Percentiles rank a stretch among this genome's conserved stretches.
Evolutionary conservation across 768 basidiomycete genomes (phyloP).

Genomic region (Boletus eberwhitei): DNA sequence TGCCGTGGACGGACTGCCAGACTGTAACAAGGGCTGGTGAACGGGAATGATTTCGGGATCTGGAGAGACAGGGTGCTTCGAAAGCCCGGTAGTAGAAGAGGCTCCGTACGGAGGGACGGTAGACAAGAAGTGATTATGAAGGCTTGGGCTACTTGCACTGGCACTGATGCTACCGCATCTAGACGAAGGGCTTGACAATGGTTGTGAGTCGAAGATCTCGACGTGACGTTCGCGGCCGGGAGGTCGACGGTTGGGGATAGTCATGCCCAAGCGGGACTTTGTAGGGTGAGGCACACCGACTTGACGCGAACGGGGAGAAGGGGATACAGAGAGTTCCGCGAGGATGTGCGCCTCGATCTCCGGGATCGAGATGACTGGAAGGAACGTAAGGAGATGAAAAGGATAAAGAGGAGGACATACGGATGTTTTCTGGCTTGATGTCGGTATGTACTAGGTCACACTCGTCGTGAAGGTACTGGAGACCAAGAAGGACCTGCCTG

Average conservation of each 20-base stretch:
- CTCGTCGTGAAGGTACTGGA: slow-evolving; percentile 90
- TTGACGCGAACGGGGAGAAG: slow-evolving; percentile 71
- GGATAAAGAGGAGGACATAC: slow-evolving; percentile 49
- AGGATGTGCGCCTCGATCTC: slow-evolving; percentile 73
- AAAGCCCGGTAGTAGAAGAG: slow-evolving; percentile 27
- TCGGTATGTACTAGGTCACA: slow-evolving; percentile 92
- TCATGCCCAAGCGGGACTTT: slow-evolving; percentile 57
- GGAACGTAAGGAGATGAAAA: slow-evolving; percentile 12
- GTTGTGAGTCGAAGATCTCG: slow-evolving; percentile 82
- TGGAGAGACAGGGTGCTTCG: slow-evolving; percentile 3
- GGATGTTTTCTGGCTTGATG: slow-evolving; percentile 93
- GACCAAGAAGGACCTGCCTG: slow-evolving; percentile 81
- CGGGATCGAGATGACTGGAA: slow-evolving; percentile 76
- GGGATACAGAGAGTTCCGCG: slow-evolving; percentile 62
- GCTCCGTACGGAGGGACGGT: slow-evolving; percentile 4
- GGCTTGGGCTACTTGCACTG: slow-evolving; percentile 22
- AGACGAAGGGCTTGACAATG: slow-evolving; percentile 55
- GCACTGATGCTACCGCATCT: slow-evolving; percentile 29
- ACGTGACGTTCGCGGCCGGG: slow-evolving; percentile 57
- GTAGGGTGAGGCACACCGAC: slow-evolving; percentile 76
- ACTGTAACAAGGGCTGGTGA: slow-evolving; percentile 25
- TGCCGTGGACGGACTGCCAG: slow-evolving; percentile 33
- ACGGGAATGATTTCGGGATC: background rate
- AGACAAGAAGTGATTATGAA: slow-evolving; percentile 19
- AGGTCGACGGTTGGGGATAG: slow-evolving; percentile 52